phyloP scores from a whole-genome alignment of 192 early-diverging fungal genomes.

The Spinellus fusiger region DNA sequence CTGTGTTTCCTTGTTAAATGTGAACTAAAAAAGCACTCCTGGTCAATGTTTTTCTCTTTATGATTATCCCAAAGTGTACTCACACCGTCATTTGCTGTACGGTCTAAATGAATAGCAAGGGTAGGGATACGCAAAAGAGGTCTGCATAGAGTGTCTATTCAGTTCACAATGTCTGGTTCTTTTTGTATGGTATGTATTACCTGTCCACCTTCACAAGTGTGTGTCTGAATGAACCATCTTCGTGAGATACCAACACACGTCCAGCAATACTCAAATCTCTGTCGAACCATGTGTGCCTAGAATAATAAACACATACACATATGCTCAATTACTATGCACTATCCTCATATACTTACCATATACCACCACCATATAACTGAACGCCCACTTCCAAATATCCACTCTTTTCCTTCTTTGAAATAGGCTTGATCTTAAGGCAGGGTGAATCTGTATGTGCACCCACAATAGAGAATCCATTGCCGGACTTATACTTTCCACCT shows the following conservation, averaged over 20 bases:
- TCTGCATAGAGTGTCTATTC: slow-evolving; percentile 17
- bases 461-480: slow-evolving; percentile 84
- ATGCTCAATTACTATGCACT: neutral
- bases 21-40: slow-evolving; percentile 44
- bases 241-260: slow-evolving; percentile 75
- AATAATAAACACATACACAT: neutral
- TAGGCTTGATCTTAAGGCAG: slow-evolving; percentile 93
- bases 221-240: slow-evolving; percentile 63
- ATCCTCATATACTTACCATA: slow-evolving; percentile 48
- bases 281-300: slow-evolving; percentile 98
- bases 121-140: slow-evolving; percentile 95
- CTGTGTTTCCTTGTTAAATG: slow-evolving; percentile 94
- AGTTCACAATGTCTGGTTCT: neutral
- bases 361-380: slow-evolving; percentile 92
- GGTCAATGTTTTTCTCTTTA: neutral
- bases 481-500: slow-evolving; percentile 77
- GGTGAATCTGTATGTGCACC: slow-evolving; percentile 98
- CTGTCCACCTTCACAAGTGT: slow-evolving; percentile 74
- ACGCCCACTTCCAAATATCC: slow-evolving; percentile 91
- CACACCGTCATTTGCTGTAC: slow-evolving; percentile 56
- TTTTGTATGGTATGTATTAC: slow-evolving; percentile 16
- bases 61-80: neutral
- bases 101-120: slow-evolving; percentile 94
- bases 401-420: slow-evolving; percentile 81
- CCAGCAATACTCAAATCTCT: slow-evolving; percentile 95